Evolutionary conservation across 1,284 basidiomycete species (phyloP).

Genomic region (Ceratobasidium sp.): DNA sequence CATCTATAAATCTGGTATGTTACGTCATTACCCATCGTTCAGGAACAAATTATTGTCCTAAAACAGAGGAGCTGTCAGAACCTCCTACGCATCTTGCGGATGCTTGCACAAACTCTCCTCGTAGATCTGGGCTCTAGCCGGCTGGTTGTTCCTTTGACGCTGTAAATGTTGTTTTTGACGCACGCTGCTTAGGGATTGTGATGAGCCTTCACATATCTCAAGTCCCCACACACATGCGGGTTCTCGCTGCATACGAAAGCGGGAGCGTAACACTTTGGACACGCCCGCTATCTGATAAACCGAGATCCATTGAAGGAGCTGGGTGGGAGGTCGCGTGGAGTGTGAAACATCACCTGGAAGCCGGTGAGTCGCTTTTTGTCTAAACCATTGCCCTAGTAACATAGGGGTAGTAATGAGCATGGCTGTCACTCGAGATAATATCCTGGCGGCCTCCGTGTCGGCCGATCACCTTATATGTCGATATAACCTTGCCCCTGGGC

Average conservation of each 20-base stretch:
- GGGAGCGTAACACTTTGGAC: slow-evolving; percentile 72
- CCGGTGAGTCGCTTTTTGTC: slow-evolving; percentile 58
- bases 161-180: slow-evolving; percentile 11
- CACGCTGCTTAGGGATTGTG: slow-evolving; percentile 84
- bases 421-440: slow-evolving; percentile 65
- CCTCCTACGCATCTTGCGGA: neutral
- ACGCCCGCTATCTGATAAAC: slow-evolving; percentile 46
- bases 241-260: slow-evolving; percentile 81
- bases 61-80: slow-evolving; percentile 50
- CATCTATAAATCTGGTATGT: slow-evolving; percentile 9
- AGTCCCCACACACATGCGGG: slow-evolving; percentile 45
- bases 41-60: no score
- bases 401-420: slow-evolving; percentile 78
- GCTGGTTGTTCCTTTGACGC: slow-evolving; percentile 50
- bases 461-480: slow-evolving; percentile 80
- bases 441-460: slow-evolving; percentile 76
- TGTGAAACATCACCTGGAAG: slow-evolving; percentile 75
- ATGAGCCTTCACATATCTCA: slow-evolving; percentile 80
- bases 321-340: slow-evolving; percentile 79
- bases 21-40: neutral
- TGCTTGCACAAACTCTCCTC: no score
- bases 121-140: no score
- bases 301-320: slow-evolving; percentile 68
- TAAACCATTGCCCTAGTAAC: neutral
- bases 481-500: slow-evolving; percentile 58